Conservation (phyloP, 140 eudicot genomes). For the Erigeron philadelphicus region DNA sequence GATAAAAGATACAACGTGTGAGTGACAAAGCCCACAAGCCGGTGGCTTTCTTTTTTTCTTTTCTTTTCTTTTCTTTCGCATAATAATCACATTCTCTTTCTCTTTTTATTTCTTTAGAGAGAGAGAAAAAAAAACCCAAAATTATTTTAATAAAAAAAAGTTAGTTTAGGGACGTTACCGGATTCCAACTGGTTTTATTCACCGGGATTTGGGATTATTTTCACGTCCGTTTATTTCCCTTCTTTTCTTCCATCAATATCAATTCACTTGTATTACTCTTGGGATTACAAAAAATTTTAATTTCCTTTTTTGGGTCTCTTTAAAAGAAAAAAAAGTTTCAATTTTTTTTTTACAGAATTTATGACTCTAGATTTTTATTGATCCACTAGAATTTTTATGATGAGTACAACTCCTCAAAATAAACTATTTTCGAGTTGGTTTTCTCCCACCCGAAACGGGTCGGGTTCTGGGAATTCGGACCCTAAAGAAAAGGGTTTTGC, state of each 20-base stretch:
- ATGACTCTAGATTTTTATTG: constrained; percentile 36
- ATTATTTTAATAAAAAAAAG: constrained; percentile 7
- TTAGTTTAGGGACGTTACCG: constrained; percentile 65
- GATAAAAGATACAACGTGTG: constrained; percentile 28
- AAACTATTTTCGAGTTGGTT: constrained; percentile 45
- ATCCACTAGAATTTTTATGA: constrained; percentile 32
- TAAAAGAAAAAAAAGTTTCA: background rate
- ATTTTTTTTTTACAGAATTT: constrained; percentile 21
- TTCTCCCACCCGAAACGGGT: constrained; percentile 45
- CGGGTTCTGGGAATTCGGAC: constrained; percentile 38
- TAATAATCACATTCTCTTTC: background rate
- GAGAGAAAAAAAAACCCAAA: constrained; percentile 15
- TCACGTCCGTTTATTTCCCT: constrained; percentile 47
- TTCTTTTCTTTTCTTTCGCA: background rate
- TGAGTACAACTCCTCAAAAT: constrained; percentile 65
- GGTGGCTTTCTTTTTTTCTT: constrained; percentile 34
- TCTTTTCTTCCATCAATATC: background rate
- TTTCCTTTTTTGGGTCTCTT: background rate
- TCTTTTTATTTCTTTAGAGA: background rate
- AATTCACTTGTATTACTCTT: background rate
- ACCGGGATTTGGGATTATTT: constrained; percentile 58
- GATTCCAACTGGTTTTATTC: constrained; percentile 50
- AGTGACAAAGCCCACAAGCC: constrained; percentile 51
- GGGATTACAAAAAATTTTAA: constrained; percentile 28
- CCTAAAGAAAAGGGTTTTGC: constrained; percentile 39